Conservation (phyloP, 202 grass and related monocot genomes). For the Zizania palustris region DNA sequence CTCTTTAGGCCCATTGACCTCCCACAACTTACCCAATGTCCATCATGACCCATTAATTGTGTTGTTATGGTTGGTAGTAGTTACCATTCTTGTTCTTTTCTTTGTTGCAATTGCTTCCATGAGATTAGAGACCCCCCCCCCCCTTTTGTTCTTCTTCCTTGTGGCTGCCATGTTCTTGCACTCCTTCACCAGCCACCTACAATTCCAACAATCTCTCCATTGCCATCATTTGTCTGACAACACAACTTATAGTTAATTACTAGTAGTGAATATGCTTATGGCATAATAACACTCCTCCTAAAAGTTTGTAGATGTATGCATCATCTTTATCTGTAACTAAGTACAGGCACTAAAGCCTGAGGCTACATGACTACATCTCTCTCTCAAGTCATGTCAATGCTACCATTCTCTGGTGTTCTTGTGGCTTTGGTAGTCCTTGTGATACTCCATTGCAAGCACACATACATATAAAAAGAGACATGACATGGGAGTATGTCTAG, state of each 20-base stretch:
- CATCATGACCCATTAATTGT: slow-evolving; percentile 88
- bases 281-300: neutral
- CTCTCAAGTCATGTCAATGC: slow-evolving; percentile 40
- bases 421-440: slow-evolving; percentile 31
- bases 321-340: slow-evolving; percentile 22
- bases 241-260: neutral
- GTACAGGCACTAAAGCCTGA: slow-evolving; percentile 27
- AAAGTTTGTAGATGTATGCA: slow-evolving; percentile 2
- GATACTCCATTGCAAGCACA: slow-evolving; percentile 33
- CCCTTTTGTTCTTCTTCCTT: neutral
- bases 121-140: neutral
- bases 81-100: slow-evolving; percentile 41
- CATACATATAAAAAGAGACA: slow-evolving; percentile 40
- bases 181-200: slow-evolving; percentile 27
- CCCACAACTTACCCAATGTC: slow-evolving; percentile 35
- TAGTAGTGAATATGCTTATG: neutral
- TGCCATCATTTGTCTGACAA: slow-evolving; percentile 19
- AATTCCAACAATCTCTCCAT: neutral
- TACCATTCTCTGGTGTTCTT: slow-evolving; percentile 50
- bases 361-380: slow-evolving; percentile 30
- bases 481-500: slow-evolving; percentile 44
- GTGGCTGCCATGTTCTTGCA: slow-evolving; percentile 25
- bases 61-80: slow-evolving; percentile 53
- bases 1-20: slow-evolving; percentile 62
- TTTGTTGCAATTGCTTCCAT: slow-evolving; percentile 27